Conservation (phyloP, 208 protist species). For the Trypanosoma rangeli region DNA sequence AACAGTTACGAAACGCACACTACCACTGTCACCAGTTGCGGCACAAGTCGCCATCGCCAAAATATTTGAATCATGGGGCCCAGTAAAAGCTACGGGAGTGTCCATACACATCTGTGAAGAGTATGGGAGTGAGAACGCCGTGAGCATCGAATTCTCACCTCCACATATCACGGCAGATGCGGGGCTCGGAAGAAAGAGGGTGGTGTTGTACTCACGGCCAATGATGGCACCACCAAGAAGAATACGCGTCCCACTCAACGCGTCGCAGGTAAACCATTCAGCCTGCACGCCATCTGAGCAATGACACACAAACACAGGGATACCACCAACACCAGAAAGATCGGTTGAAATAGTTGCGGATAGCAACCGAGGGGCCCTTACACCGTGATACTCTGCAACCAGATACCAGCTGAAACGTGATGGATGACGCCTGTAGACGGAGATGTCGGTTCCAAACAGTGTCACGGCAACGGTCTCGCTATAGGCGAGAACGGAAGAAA, state of each 20-base stretch:
- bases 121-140: slow-evolving; percentile 12
- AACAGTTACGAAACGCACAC: slow-evolving; percentile 53
- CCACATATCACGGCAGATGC: slow-evolving; percentile 41
- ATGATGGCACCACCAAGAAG: slow-evolving; percentile 34
- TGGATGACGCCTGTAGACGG: slow-evolving; percentile 33
- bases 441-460: slow-evolving; percentile 51
- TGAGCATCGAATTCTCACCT: slow-evolving; percentile 65
- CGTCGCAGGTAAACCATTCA: slow-evolving; percentile 19
- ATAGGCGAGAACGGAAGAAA: slow-evolving; percentile 42
- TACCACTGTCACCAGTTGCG: background rate
- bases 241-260: slow-evolving; percentile 22
- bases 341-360: slow-evolving; percentile 23
- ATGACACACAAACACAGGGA: slow-evolving; percentile 42
- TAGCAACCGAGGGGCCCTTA: slow-evolving; percentile 62
- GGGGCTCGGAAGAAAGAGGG: slow-evolving; percentile 35
- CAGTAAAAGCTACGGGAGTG: slow-evolving; percentile 34
- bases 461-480: slow-evolving; percentile 33
- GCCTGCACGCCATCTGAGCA: slow-evolving; percentile 58
- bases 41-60: slow-evolving; percentile 44
- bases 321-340: background rate
- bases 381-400: slow-evolving; percentile 39
- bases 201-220: slow-evolving; percentile 77
- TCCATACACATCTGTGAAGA: background rate
- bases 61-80: slow-evolving; percentile 81
- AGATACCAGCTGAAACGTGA: slow-evolving; percentile 35